These are phyloP conservation scores for Alnus rubra DNA, from an alignment of 306 rosid genomes.

Conservation along the genomic window DNA sequence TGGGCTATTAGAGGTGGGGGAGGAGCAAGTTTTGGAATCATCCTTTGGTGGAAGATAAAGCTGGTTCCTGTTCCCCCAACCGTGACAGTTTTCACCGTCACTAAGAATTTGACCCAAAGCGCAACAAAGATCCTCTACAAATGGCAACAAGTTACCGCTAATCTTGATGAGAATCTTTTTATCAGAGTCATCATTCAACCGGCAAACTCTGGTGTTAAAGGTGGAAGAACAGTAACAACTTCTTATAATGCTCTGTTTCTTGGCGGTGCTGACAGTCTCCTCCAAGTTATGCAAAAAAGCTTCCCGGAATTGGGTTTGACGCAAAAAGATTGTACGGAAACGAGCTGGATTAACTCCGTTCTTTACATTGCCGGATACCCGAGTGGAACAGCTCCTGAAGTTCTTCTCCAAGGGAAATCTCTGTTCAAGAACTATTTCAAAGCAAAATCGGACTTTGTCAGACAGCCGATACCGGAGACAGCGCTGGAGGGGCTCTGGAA, in stretches of 20 bases:
- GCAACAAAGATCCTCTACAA: slow-evolving; percentile 51
- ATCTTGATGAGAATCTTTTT: slow-evolving; percentile 60
- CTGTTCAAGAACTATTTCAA: slow-evolving; percentile 72
- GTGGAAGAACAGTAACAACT: slow-evolving; percentile 54
- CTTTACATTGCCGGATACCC: slow-evolving; percentile 69
- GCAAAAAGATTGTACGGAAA: slow-evolving; percentile 50
- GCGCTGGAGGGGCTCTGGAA: slow-evolving; percentile 73
- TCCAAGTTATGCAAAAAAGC: slow-evolving; percentile 41
- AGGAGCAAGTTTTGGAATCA: slow-evolving; percentile 80
- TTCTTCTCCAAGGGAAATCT: slow-evolving; percentile 64
- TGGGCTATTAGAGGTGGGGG: slow-evolving; percentile 96
- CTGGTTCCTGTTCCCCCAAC: slow-evolving; percentile 69
- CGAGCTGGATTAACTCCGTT: slow-evolving; percentile 76
- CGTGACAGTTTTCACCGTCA: slow-evolving; percentile 71
- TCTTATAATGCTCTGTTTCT: slow-evolving; percentile 67
- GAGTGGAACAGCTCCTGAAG: slow-evolving; percentile 52
- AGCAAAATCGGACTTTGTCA: slow-evolving; percentile 82
- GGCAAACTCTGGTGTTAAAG: slow-evolving; percentile 30
- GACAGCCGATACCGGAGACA: slow-evolving; percentile 53
- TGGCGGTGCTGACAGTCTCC: slow-evolving; percentile 52
- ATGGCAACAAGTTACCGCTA: slow-evolving; percentile 75
- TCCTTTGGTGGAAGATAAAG: slow-evolving; percentile 85
- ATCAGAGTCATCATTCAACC: slow-evolving; percentile 57
- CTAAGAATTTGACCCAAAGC: slow-evolving; percentile 53
- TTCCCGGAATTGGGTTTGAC: slow-evolving; percentile 77